Base-by-base conservation (phyloP, 2,329 filamentous ascomycete genomes). In the Coleophoma cylindrospora region DNA sequence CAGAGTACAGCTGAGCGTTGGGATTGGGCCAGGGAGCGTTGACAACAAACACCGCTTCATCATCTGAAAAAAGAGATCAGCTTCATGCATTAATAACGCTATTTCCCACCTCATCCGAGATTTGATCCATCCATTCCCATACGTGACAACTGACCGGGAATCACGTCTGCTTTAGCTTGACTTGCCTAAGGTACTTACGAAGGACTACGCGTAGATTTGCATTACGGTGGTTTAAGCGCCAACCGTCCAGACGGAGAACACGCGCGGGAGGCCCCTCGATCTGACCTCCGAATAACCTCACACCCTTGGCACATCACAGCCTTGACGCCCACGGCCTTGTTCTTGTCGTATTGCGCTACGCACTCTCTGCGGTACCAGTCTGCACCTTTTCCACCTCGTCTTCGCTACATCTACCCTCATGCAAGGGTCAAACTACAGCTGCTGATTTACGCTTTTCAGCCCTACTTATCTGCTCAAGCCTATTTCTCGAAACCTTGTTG, bases 271-370 rank as follows among this genome's bases (percentile, higher is more conserved):
- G 51, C 45, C 45, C 45, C 43, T 50, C 50, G 48, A 53, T 48
- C 38, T 48, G 49, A 40, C 50, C 32, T 57, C 54, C 37, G 59
- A 59, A 62, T 61, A 59, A 53, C 56, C 52, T 62, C 60, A 59
- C 56, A 48, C 45, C 40, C 48, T 54, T 50, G 36, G 44, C 54
- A 54, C 41, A 15, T 12, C 27, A 34, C 32, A 46, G 33, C n/a
- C 14, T 17, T 33, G 36, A 19, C 32, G 14, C 36, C 32, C 44
- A 33, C 21, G 27, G 32, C 19, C 36, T 38, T 17, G 15, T 12
- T 38, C 15, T 14, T 38, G 36, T 38, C 11, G 2, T 12, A 38
- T 17, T 12, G 36, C 36, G 7, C 36, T 38, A 17, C 36, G 36
- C 7, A 38, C 36, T 17, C 11, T 34, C 27, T 34, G 43, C 32